Evolutionary conservation across 75 land plant genomes (phyloP).

Genomic region (Picea sitchensis): DNA sequence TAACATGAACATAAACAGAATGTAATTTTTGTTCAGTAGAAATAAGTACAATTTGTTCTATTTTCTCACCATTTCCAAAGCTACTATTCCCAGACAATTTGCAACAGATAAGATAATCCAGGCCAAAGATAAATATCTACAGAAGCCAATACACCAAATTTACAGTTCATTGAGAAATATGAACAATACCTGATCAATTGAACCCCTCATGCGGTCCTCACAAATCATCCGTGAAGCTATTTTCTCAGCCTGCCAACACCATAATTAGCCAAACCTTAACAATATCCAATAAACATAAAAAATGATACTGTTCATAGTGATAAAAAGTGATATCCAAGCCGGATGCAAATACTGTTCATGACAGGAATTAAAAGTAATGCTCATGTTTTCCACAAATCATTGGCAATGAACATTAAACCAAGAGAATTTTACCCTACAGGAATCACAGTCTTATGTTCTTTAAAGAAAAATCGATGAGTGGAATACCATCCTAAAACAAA

Average conservation of each 20-base stretch:
- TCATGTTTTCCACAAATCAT: no score
- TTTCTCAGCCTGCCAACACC: constrained; percentile 84
- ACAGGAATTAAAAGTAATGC: no score
- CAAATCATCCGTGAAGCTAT: constrained; percentile 97
- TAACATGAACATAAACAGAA: not conserved
- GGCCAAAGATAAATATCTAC: not conserved
- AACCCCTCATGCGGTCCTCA: constrained; percentile 98
- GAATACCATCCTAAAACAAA: no score
- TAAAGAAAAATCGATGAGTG: no score
- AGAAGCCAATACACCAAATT: not conserved
- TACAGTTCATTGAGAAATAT: not conserved
- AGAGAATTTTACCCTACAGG: no score
- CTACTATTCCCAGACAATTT: not conserved
- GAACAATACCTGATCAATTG: constrained; percentile 88
- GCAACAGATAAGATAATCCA: not conserved
- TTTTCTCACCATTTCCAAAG: not conserved
- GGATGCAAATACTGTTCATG: not conserved
- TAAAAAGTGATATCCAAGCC: not conserved
- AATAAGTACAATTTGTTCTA: not conserved
- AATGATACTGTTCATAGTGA: no score
- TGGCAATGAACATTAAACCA: no score
- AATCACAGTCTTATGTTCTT: no score
- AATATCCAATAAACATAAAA: not conserved
- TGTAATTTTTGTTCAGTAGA: not conserved
- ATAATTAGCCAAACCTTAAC: not conserved